These are phyloP conservation scores for Allium cepa DNA, from an alignment of 106 monocot genomes.

Conservation along the genomic window DNA sequence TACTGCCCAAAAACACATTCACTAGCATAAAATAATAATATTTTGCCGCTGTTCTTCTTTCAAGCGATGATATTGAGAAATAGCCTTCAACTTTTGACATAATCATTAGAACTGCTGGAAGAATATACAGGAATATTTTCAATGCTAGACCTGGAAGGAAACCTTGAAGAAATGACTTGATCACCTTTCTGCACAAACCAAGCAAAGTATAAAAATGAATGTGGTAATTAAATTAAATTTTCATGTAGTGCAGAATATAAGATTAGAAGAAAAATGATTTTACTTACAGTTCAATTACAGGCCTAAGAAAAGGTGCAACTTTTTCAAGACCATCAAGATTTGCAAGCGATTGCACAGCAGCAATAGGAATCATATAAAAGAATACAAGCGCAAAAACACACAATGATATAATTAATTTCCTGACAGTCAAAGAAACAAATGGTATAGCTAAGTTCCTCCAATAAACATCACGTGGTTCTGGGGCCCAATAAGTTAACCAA, in stretches of 20 bases:
- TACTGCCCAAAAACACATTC: conserved; percentile 91
- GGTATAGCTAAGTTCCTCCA: conserved; percentile 94
- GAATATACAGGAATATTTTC: conserved; percentile 75
- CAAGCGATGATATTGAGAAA: conserved; percentile 69
- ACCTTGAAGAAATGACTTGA: conserved; percentile 92
- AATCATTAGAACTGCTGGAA: conserved; percentile 70
- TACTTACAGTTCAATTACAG: conserved; percentile 82
- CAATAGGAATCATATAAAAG: conserved; percentile 96
- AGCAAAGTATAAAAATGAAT: not conserved
- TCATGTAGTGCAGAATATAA: not conserved
- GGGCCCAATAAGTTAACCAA: conserved; percentile 96
- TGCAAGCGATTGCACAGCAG: conserved; percentile 90
- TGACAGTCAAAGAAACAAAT: conserved; percentile 73
- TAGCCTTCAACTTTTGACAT: conserved; percentile 98
- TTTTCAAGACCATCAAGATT: conserved; percentile 94
- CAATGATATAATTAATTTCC: conserved; percentile 58
- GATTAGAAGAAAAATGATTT: no score
- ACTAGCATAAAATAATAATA: conserved; percentile 97
- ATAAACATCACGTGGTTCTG: conserved; percentile 86
- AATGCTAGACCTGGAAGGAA: conserved; percentile 86
- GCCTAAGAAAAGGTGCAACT: conserved; percentile 74
- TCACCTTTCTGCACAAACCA: conserved; percentile 51
- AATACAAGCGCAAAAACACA: conserved; percentile 65
- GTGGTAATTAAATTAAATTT: not conserved
- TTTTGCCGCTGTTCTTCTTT: conserved; percentile 75